Conservation (phyloP, 2,329 filamentous ascomycete genomes). For the Penicillium sp. region DNA sequence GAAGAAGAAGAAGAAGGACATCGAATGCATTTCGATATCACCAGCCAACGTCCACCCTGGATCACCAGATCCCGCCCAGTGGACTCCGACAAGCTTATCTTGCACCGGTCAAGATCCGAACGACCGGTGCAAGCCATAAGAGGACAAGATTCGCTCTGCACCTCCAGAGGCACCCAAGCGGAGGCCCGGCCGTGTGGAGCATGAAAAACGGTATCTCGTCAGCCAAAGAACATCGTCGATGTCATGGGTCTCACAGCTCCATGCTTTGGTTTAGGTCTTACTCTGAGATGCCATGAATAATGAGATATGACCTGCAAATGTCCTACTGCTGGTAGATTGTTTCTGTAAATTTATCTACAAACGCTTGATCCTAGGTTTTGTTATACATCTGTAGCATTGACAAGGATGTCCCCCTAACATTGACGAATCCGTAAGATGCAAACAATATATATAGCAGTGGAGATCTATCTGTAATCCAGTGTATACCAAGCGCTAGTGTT, state of each 20-base stretch:
- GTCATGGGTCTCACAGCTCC: conserved; percentile 3
- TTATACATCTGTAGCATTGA: too few species aligned
- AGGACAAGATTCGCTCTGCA: conserved; percentile 10
- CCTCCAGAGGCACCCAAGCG: neutral
- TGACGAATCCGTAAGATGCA: too few species aligned
- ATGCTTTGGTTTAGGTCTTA: conserved; percentile 16
- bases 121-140: conserved; percentile 16
- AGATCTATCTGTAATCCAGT: too few species aligned
- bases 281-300: conserved; percentile 23
- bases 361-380: too few species aligned
- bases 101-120: conserved; percentile 2
- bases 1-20: conserved; percentile 4
- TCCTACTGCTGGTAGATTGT: neutral
- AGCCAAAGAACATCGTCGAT: conserved; percentile 15
- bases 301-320: conserved; percentile 21
- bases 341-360: neutral
- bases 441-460: too few species aligned
- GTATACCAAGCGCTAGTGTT: too few species aligned
- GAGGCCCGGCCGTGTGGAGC: neutral
- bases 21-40: conserved; percentile 17
- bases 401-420: too few species aligned
- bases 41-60: conserved; percentile 17
- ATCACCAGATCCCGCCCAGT: conserved; percentile 9
- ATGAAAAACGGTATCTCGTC: conserved; percentile 10
- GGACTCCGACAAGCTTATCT: conserved; percentile 23